phyloP scores from a whole-genome alignment of 345 rosid species.

The Brassica carinata region DNA sequence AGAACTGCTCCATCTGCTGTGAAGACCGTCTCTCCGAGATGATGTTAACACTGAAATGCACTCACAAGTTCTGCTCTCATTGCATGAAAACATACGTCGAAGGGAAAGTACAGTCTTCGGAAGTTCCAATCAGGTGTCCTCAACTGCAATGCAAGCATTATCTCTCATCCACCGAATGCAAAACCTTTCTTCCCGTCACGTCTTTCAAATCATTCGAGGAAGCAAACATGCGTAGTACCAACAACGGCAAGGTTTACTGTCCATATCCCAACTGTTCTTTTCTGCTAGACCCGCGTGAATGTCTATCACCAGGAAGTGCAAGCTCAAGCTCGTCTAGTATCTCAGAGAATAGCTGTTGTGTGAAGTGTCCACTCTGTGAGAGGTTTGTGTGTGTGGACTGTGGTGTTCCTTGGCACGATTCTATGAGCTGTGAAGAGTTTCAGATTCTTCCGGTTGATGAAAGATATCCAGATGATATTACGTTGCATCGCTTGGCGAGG shows the following conservation, averaged over 20 bases:
- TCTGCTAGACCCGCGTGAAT: slow-evolving; percentile 74
- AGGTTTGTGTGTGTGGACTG: slow-evolving; percentile 87
- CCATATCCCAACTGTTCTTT: slow-evolving; percentile 85
- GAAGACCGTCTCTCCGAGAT: slow-evolving; percentile 76
- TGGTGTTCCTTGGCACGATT: slow-evolving; percentile 94
- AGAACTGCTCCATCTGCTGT: slow-evolving; percentile 83
- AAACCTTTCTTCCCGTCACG: slow-evolving; percentile 65
- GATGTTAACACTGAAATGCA: slow-evolving; percentile 83
- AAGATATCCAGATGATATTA: slow-evolving; percentile 78
- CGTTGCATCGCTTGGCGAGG: slow-evolving; percentile 79
- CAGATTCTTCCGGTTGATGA: slow-evolving; percentile 85
- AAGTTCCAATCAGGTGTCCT: slow-evolving; percentile 90
- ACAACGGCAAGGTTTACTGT: slow-evolving; percentile 71
- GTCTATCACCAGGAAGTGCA: slow-evolving; percentile 58
- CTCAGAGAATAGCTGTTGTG: slow-evolving; percentile 60
- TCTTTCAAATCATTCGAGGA: slow-evolving; percentile 68
- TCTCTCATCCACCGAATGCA: slow-evolving; percentile 65
- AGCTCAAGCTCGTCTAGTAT: slow-evolving; percentile 77
- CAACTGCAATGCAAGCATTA: slow-evolving; percentile 80
- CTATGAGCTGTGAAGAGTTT: slow-evolving; percentile 81
- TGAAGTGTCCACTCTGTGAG: slow-evolving; percentile 88
- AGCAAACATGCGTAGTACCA: slow-evolving; percentile 52
- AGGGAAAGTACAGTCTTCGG: slow-evolving; percentile 73
- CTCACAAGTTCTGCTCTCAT: slow-evolving; percentile 91
- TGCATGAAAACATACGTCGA: slow-evolving; percentile 90